These are phyloP conservation scores for Jacaranda mimosifolia DNA, from an alignment of 257 asterid genomes.

Conservation along the genomic window DNA sequence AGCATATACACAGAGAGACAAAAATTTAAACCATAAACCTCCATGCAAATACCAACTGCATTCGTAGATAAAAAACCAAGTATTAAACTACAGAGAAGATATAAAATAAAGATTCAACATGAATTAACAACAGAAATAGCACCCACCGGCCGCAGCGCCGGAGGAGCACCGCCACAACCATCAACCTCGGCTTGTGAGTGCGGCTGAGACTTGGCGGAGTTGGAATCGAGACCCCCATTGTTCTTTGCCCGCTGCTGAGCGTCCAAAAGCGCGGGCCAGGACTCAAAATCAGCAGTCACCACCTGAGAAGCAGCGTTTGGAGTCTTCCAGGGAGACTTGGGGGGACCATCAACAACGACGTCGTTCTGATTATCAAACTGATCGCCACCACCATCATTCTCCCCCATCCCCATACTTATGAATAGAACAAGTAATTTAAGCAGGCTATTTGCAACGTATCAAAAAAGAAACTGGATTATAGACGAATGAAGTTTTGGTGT, in stretches of 20 bases:
- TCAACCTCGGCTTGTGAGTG: conserved; percentile 27
- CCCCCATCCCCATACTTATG: conserved; percentile 56
- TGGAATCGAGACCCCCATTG: conserved; percentile 38
- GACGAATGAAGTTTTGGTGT: conserved; percentile 4
- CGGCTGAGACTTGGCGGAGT: conserved; percentile 47
- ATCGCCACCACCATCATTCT: conserved; percentile 50
- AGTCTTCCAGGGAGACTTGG: conserved; percentile 82
- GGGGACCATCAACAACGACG: conserved; percentile 46
- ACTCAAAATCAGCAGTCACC: conserved; percentile 56
- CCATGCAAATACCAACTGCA: conserved; percentile 32
- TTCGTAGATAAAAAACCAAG: neutral
- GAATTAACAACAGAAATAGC: conserved; percentile 19
- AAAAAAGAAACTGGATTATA: neutral
- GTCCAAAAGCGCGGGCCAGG: conserved; percentile 82
- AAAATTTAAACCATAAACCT: conserved; percentile 3
- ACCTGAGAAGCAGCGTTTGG: conserved; percentile 53
- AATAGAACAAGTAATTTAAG: conserved; percentile 4
- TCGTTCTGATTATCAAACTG: conserved; percentile 57
- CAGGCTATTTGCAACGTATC: neutral
- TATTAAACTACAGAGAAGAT: neutral
- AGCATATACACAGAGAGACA: neutral
- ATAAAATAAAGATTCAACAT: neutral
- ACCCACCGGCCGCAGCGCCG: conserved; percentile 51
- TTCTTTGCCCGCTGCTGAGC: conserved; percentile 60
- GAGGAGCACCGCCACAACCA: conserved; percentile 39